phyloP scores from a whole-genome alignment of 805 yeast species.

The Zygoascus bituminiphila region DNA sequence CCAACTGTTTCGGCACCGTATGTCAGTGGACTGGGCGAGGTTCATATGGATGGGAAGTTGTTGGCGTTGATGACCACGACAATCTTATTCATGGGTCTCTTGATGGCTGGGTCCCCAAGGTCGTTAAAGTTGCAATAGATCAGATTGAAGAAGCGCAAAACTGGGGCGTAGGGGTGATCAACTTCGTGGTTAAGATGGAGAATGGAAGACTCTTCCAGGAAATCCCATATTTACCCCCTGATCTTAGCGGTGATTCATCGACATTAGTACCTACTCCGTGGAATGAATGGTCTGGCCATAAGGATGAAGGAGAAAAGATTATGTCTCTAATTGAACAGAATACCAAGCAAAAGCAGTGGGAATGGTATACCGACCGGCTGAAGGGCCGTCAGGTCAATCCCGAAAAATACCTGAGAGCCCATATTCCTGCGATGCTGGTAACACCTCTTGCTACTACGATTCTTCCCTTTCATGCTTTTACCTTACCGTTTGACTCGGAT shows the following conservation, averaged over 20 bases:
- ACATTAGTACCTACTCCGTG: background rate
- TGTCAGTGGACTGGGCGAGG: constrained; percentile 30
- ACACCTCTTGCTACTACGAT: constrained; percentile 26
- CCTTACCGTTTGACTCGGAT: constrained; percentile 21
- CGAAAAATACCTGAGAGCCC: constrained; percentile 17
- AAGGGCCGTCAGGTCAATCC: constrained; percentile 2
- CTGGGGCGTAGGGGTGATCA: constrained; percentile 26
- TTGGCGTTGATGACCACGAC: constrained; percentile 23
- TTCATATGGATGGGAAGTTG: constrained; percentile 20
- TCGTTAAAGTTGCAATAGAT: constrained; percentile 16
- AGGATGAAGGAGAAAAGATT: constrained; percentile 24
- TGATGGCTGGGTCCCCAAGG: constrained; percentile 24
- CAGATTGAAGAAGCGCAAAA: constrained; percentile 19
- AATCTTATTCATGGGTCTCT: constrained; percentile 8
- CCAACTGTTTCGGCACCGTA: constrained; percentile 23
- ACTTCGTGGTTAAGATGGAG: constrained; percentile 4
- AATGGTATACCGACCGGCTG: constrained; percentile 21
- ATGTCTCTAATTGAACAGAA: constrained; percentile 21
- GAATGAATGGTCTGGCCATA: constrained; percentile 5
- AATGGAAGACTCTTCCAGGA: constrained; percentile 9
- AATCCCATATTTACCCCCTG: constrained; percentile 9
- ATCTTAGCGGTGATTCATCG: background rate
- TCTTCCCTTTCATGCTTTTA: constrained; percentile 29
- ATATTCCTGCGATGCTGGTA: constrained; percentile 20
- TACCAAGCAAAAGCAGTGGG: constrained; percentile 18